A percentile compares a stretch with the other conserved stretches of the same genome.
phyloP scores from a whole-genome alignment of 176 grass and related monocot genomes.

The Bothriochloa decipiens region DNA sequence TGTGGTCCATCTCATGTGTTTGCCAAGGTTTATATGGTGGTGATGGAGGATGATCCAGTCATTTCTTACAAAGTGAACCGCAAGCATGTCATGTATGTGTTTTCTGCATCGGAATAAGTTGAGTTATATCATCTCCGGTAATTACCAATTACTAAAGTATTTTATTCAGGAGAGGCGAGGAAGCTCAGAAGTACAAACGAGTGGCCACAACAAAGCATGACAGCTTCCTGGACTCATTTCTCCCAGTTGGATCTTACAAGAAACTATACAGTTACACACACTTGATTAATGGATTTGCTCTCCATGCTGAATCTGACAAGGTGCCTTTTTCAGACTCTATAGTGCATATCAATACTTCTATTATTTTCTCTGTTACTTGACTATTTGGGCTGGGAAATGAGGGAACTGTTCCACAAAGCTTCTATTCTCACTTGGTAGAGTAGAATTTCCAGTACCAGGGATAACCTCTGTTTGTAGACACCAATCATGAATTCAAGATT shows the following conservation, averaged over 20 bases:
- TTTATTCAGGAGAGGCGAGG: slow-evolving; percentile 65
- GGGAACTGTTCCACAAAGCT: not conserved
- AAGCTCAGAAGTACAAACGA: slow-evolving; percentile 74
- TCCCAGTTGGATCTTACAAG: slow-evolving; percentile 69
- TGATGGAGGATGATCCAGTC: slow-evolving; percentile 82
- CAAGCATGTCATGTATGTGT: slow-evolving; percentile 56
- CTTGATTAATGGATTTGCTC: slow-evolving; percentile 87
- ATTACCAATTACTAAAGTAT: not conserved
- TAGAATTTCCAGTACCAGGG: not conserved
- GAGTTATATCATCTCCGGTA: slow-evolving; percentile 11
- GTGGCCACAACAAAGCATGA: slow-evolving; percentile 68
- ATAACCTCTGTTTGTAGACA: not conserved
- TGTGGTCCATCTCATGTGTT: slow-evolving; percentile 43
- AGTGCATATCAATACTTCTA: not conserved
- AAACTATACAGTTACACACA: slow-evolving; percentile 93
- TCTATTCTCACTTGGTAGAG: not conserved
- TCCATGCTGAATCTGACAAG: slow-evolving; percentile 71
- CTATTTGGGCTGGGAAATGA: not conserved
- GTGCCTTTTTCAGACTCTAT: slow-evolving; percentile 37
- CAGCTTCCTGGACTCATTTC: slow-evolving; percentile 79
- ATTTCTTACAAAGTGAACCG: slow-evolving; percentile 58
- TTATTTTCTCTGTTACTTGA: slow-evolving; percentile 11
- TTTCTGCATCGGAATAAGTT: slow-evolving; percentile 24
- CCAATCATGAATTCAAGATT: slow-evolving; percentile 6
- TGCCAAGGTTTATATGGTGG: slow-evolving; percentile 86